phyloP scores from a whole-genome alignment of 495 filamentous ascomycete genomes.

The Daldinia loculata region DNA sequence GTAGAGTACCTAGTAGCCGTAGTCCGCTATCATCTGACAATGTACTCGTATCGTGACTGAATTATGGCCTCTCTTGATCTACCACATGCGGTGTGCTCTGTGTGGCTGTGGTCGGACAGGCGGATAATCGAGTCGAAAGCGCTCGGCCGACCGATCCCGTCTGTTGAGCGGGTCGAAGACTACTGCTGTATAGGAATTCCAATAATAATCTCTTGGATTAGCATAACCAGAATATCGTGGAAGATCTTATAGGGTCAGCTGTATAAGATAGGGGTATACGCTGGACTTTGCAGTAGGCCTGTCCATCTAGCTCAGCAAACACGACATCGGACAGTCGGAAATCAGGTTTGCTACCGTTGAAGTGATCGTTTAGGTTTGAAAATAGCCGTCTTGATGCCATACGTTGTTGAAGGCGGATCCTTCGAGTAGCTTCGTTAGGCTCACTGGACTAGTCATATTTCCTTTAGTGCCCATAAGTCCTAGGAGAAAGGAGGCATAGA shows the following conservation, averaged over 20 bases:
- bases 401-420: not conserved
- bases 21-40: not conserved
- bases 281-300: not conserved
- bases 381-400: not conserved
- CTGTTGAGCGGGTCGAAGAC: not conserved
- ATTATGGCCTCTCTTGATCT: not conserved
- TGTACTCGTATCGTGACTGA: not conserved
- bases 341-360: not conserved
- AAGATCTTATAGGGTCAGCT: not conserved
- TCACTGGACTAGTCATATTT: not conserved
- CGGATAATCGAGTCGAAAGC: not conserved
- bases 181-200: not conserved
- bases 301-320: not conserved
- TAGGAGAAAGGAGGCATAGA: not conserved
- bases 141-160: not conserved
- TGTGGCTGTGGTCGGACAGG: not conserved
- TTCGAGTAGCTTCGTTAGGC: slow-evolving; percentile 11
- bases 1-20: not conserved
- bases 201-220: not conserved
- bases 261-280: not conserved
- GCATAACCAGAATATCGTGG: not conserved
- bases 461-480: not conserved
- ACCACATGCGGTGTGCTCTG: not conserved
- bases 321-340: not conserved
- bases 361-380: not conserved